Conservation (phyloP, 148 eudicot species). For the Pharnaceum exiguum region DNA sequence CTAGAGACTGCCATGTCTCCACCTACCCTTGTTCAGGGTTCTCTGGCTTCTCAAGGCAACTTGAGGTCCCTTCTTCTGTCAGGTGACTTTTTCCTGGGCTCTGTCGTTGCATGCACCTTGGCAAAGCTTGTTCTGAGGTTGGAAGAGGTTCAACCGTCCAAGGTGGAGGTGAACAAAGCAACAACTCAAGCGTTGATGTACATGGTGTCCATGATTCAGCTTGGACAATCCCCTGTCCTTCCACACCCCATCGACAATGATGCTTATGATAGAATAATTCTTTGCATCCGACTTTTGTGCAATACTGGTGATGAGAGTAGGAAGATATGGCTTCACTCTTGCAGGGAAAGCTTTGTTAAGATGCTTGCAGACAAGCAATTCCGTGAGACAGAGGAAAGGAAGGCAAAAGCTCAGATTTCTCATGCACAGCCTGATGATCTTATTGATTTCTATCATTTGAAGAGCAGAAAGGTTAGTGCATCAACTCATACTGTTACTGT, state of each 20-base stretch:
- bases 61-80: slow-evolving; percentile 80
- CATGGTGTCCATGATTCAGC: slow-evolving; percentile 80
- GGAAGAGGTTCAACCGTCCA: slow-evolving; percentile 90
- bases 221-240: slow-evolving; percentile 86
- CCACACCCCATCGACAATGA: slow-evolving; percentile 91
- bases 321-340: slow-evolving; percentile 86
- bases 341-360: slow-evolving; percentile 82
- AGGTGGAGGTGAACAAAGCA: slow-evolving; percentile 77
- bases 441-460: slow-evolving; percentile 91
- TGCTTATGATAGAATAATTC: slow-evolving; percentile 74
- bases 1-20: slow-evolving; percentile 78
- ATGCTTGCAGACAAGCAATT: slow-evolving; percentile 94
- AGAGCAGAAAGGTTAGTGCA: slow-evolving; percentile 80
- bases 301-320: slow-evolving; percentile 60
- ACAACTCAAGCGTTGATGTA: slow-evolving; percentile 48
- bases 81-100: slow-evolving; percentile 93
- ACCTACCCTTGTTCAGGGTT: slow-evolving; percentile 69
- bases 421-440: slow-evolving; percentile 94
- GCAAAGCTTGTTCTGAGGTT: slow-evolving; percentile 77
- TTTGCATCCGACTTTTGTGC: slow-evolving; percentile 78
- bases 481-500: neutral
- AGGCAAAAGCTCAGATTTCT: slow-evolving; percentile 81
- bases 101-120: slow-evolving; percentile 78
- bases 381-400: slow-evolving; percentile 87
- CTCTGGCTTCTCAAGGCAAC: slow-evolving; percentile 68